Evolutionary conservation across 768 basidiomycete species (phyloP).

Genomic region (Phanerodontia chrysosporium): DNA sequence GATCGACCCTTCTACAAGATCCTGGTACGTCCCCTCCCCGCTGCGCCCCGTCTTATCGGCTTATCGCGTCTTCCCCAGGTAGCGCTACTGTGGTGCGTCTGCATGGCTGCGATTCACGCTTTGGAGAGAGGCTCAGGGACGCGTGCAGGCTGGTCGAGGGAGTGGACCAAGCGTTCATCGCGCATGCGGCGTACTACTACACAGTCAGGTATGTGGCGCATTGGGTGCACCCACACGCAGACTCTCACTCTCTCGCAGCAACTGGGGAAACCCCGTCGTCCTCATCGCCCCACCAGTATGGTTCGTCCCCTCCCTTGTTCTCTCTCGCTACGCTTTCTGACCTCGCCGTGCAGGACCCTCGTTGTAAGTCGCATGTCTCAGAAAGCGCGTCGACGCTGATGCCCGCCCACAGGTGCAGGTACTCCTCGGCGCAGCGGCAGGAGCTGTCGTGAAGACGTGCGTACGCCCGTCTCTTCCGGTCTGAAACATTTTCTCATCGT

Average conservation of each 20-base stretch:
- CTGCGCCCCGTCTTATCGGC: not conserved
- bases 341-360: slow-evolving; percentile 16
- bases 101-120: not conserved
- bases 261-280: slow-evolving; percentile 21
- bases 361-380: slow-evolving; percentile 12
- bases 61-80: slow-evolving; percentile 23
- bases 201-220: slow-evolving; percentile 41
- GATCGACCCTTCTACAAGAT: slow-evolving; percentile 49
- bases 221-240: not conserved
- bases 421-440: slow-evolving; percentile 37
- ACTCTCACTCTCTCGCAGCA: slow-evolving; percentile 10
- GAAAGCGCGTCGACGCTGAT: not conserved
- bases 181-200: slow-evolving; percentile 51
- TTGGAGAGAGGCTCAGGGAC: not conserved
- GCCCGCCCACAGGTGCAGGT: not conserved
- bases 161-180: slow-evolving; percentile 47
- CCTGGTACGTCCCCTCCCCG: slow-evolving; percentile 36
- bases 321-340: not conserved
- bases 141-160: slow-evolving; percentile 40
- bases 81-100: slow-evolving; percentile 27
- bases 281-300: slow-evolving; percentile 20
- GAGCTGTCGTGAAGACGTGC: slow-evolving; percentile 52
- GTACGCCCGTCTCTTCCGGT: slow-evolving; percentile 16
- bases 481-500: not conserved
- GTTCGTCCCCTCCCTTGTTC: slow-evolving; percentile 7